These are phyloP conservation scores for Ananas comosus DNA, from an alignment of 176 grass and related monocot genomes.

Conservation along the genomic window DNA sequence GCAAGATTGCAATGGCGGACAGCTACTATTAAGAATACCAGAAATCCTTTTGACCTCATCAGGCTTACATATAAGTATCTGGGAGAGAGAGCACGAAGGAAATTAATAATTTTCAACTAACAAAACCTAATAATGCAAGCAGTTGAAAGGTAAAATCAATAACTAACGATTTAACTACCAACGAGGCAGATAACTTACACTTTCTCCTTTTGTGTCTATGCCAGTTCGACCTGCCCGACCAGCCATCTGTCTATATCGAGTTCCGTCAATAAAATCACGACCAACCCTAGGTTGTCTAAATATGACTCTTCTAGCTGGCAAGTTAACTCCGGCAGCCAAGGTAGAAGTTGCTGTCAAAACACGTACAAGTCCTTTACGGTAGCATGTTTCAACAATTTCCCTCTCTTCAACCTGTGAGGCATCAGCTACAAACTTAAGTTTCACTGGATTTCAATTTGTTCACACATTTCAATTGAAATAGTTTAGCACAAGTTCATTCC, in stretches of 20 bases:
- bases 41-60: slow-evolving; percentile 80
- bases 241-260: slow-evolving; percentile 94
- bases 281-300: slow-evolving; percentile 87
- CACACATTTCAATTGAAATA: too few species aligned
- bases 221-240: slow-evolving; percentile 96
- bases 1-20: slow-evolving; percentile 75
- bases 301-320: slow-evolving; percentile 95
- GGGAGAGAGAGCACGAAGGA: background rate
- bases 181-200: slow-evolving; percentile 48
- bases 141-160: background rate
- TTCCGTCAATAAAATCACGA: slow-evolving; percentile 95
- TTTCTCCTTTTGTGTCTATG: slow-evolving; percentile 96
- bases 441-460: too few species aligned
- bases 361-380: slow-evolving; percentile 79
- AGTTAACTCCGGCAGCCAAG: slow-evolving; percentile 93
- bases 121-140: background rate
- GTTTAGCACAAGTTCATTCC: background rate
- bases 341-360: slow-evolving; percentile 97
- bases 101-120: background rate
- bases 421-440: background rate
- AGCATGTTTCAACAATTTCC: slow-evolving; percentile 92
- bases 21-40: slow-evolving; percentile 62
- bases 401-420: slow-evolving; percentile 82
- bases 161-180: background rate
- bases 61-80: slow-evolving; percentile 92